Base-by-base conservation (phyloP, 805 yeast genomes). In the Lipomyces orientalis region DNA sequence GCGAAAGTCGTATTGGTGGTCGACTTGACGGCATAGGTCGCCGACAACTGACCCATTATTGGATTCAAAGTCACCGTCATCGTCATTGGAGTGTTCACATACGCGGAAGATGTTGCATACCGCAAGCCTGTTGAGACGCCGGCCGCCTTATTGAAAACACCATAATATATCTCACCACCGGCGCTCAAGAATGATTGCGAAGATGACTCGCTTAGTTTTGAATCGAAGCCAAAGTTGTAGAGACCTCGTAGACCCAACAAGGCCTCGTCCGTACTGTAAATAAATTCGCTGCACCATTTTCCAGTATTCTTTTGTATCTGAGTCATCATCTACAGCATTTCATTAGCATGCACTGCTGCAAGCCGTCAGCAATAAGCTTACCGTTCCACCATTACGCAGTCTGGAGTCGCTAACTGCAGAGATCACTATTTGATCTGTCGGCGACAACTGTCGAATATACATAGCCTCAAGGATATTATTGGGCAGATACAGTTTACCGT, bases 111-210 rank as follows among this genome's bases (percentile, higher is more conserved):
- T 0, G 97, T 91, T 0, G 94, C 85, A 76, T 95, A 94, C 57
- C 98, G 80, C 59, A 92, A 77, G 0, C 97, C 94, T 1, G 96
- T 86, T 0, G 97, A 91, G 22, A 93, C 62, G 0, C 98, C 98
- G 0, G 98, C 98, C 67, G 94, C 88, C 84, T 91, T 89, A 58
- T 90, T 89, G 57, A 84, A 77, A 0, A 92, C 86, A 0, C 97
- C 97, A 73, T 90, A 90, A 94, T 97, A 95, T 3, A 92, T 71
- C 79, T 95, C 99, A 9, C 90, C 86, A 0, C 99, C 99, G 0
- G 91, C 72, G 0, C 93, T 87, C 0, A 87, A 83, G 56, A 87
- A 87, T 14, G 95, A 88, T 66, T 74, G 72, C 58, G 29, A 10
- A 31, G 43, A 19, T 35, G 49, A 64, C 14, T 54, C 49, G 7